These are phyloP conservation scores for Clavispora phyllophila DNA, from an alignment of 805 yeast species.

Conservation along the genomic window DNA sequence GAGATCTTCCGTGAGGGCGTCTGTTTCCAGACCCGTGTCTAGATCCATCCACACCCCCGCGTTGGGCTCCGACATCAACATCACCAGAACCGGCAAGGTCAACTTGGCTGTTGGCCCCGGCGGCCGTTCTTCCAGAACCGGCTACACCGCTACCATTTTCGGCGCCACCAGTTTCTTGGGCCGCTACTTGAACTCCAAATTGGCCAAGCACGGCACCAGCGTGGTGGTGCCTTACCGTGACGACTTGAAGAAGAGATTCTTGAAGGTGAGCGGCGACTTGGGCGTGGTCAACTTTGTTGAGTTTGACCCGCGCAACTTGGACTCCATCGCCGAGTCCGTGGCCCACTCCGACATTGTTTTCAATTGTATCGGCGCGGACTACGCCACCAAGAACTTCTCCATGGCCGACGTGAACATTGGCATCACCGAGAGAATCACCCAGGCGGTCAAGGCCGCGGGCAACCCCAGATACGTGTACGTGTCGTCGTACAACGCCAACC, in stretches of 20 bases:
- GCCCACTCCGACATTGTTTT: conserved; percentile 78
- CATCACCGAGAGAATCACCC: conserved; percentile 70
- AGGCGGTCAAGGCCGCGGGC: conserved; percentile 61
- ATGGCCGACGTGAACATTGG: conserved; percentile 84
- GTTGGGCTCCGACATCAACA: conserved; percentile 56
- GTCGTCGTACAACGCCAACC: conserved; percentile 71
- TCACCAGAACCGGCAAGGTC: conserved; percentile 73
- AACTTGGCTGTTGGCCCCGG: conserved; percentile 68
- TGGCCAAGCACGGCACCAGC: conserved; percentile 78
- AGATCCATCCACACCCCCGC: conserved; percentile 38
- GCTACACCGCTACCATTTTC: conserved; percentile 83
- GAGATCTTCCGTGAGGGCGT: conserved; percentile 18
- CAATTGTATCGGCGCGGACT: conserved; percentile 74
- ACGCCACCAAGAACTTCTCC: conserved; percentile 70
- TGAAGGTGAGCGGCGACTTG: conserved; percentile 79
- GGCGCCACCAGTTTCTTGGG: conserved; percentile 82
- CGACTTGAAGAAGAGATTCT: conserved; percentile 68
- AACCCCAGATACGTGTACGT: conserved; percentile 76
- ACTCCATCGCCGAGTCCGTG: conserved; percentile 71
- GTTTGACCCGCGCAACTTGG: conserved; percentile 72
- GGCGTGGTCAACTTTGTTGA: conserved; percentile 85
- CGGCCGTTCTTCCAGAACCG: conserved; percentile 81
- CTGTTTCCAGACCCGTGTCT: conserved; percentile 13
- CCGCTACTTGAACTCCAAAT: conserved; percentile 60
- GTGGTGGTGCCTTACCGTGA: conserved; percentile 79